Evolutionary conservation across 257 asterid genomes (phyloP).

Genomic region (Solanum pimpinellifolium): DNA sequence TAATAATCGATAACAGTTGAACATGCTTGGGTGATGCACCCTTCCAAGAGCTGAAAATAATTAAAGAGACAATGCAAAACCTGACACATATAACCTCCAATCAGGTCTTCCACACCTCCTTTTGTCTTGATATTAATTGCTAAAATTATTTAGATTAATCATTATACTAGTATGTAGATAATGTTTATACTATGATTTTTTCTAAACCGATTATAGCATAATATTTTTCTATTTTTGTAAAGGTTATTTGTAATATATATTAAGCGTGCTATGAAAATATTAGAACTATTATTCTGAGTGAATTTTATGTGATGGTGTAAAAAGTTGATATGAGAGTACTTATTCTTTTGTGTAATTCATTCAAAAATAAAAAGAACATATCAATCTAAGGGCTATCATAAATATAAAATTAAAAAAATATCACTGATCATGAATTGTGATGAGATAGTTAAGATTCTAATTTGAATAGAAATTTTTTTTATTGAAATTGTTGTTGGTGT

Average conservation of each 20-base stretch:
- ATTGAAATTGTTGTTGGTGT: too few species aligned
- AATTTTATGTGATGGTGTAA: neutral
- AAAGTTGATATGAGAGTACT: neutral
- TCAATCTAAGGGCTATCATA: neutral
- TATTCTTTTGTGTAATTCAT: neutral
- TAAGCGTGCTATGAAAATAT: neutral
- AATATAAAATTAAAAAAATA: neutral
- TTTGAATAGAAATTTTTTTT: too few species aligned
- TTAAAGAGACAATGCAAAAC: neutral
- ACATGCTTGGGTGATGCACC: neutral
- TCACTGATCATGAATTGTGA: too few species aligned
- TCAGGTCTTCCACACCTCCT: neutral
- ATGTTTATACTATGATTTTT: too few species aligned
- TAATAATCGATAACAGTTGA: neutral
- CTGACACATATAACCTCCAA: neutral
- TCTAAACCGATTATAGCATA: too few species aligned
- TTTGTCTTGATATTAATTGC: too few species aligned
- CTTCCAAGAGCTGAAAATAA: neutral
- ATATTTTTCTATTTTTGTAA: too few species aligned
- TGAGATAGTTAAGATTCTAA: neutral
- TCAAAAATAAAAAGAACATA: neutral
- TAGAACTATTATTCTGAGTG: neutral
- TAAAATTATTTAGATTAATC: too few species aligned
- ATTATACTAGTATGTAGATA: too few species aligned
- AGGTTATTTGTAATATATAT: too few species aligned